Base-by-base conservation (phyloP, 768 basidiomycete species). In the Mycena capillaripes region DNA sequence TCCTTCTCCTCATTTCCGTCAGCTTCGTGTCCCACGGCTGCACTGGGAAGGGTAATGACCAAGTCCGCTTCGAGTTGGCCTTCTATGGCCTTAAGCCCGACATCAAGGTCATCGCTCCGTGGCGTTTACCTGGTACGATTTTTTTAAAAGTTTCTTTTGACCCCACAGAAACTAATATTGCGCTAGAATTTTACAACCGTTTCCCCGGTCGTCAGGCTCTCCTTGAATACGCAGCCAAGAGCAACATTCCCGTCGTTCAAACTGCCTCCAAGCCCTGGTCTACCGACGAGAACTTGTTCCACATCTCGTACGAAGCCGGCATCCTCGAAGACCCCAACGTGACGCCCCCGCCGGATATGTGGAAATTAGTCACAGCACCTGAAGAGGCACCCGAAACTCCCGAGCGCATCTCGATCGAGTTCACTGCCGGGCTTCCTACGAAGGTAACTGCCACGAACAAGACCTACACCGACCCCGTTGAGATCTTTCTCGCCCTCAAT, bases 41-140 rank as follows among this genome's bases (percentile, higher is more conserved):
- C 89, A 99, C 98, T 60, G 98, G 98, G 63, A 99, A 99, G 87
- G 98, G 98, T 63, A 99, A 99, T 82, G 98, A 99, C 83, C 98
- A 99, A 84, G 98, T 99, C 78, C 95, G 98, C 71, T 99, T 99
- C 82, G 98, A 99, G 81, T 92, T 99, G 66, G 97, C 98, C 0
- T 99, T 99, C 87, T 99, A 99, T 83, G 98, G 96, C 66, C 90
- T 99, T 74, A 97, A 98, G 82, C 97, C 98, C 52, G 95, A 97
- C 77, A 98, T 99, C 90, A 98, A 98, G 84, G 97, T 99, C 78
- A 91, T 99, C 79, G 97, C 98, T 19, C 98, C 98, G 57, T 99
- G 98, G 98, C 92, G 98, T 74, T 90, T 97, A 74, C 95, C 97
- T 73, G 95, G 96, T 96, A 76, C 27, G 86, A 38, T 40, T 44